phyloP scores from a whole-genome alignment of 148 eudicot genomes.

The Camellia sinensis region DNA sequence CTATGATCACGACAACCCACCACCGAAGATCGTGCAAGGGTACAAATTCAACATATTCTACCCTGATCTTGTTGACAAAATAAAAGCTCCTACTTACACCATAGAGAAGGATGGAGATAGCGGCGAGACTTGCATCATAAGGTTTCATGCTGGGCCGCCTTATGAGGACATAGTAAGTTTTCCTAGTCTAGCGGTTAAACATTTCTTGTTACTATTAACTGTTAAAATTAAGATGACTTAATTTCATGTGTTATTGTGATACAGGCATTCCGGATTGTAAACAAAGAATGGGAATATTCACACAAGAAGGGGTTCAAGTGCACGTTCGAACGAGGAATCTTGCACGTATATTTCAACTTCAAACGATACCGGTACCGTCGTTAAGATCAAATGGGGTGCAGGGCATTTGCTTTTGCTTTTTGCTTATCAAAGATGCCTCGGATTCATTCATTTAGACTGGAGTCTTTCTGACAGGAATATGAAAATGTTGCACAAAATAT shows the following conservation, averaged over 20 bases:
- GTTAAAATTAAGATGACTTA: neutral
- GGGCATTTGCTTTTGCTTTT: neutral
- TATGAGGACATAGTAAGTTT: constrained; percentile 94
- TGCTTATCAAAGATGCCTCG: neutral
- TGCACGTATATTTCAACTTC: constrained; percentile 90
- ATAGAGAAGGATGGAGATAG: constrained; percentile 96
- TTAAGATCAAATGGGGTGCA: constrained; percentile 24
- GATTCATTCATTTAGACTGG: no score
- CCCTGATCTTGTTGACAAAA: constrained; percentile 94
- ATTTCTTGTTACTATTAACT: neutral
- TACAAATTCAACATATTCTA: constrained; percentile 96
- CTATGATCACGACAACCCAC: constrained; percentile 95
- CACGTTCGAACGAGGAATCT: constrained; percentile 88
- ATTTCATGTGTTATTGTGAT: constrained; percentile 10
- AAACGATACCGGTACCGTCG: constrained; percentile 82
- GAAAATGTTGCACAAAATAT: no score
- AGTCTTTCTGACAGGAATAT: no score
- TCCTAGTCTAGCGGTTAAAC: neutral
- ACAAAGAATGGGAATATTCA: constrained; percentile 97
- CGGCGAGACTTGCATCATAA: constrained; percentile 81
- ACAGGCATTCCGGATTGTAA: constrained; percentile 88
- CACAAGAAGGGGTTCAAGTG: constrained; percentile 96
- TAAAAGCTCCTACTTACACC: constrained; percentile 68
- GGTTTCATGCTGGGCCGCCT: constrained; percentile 98
- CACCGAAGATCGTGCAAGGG: constrained; percentile 97